Base-by-base conservation (phyloP, 352 stramenopile genomes). In the Globisporangium canariense region DNA sequence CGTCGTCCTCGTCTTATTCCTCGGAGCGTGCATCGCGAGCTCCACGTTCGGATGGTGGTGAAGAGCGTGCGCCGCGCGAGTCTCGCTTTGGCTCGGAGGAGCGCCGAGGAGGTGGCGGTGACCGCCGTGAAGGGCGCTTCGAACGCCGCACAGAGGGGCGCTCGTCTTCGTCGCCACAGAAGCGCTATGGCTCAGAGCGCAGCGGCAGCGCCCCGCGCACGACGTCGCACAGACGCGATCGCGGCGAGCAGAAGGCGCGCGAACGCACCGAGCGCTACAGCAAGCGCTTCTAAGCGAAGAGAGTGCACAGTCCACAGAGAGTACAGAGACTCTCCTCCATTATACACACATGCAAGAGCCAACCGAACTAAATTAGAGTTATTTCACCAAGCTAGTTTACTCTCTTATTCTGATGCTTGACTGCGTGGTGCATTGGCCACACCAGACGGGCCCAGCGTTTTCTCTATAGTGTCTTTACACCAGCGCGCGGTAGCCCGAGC, bases 401-500 rank as follows among this genome's bases (percentile, higher is more conserved):
- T 46, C 30, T 46, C 34, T 49, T 22, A 45, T 54, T 36, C 22
- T n/a, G 4, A 9, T 34, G 4, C 13, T 22, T 22, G 18, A 32
- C 20, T 32, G 10, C 10, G 9, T 53, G 3, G 13, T 53, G 47
- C 20, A 20, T 34, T 53, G 25, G 8, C n/a, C 20, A 54, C 41
- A 47, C 14, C 18, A 47, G 13, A 34, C 22, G 16, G 22, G 10
- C 30, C 7, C 25, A 20, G 7, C 47, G 9, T 8, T 43, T 22
- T 10, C 46, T 25, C n/a, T 40, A 50, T 30, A 4, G 14, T 4
- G 4, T 34, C 46, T 16, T 62, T 36, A 68, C 25, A 50, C 36
- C n/a, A 86, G 64, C 32, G 71, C 34, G 32, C 60, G 65, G 65
- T 85, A 87, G 25, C 58, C 72, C 9, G 65, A 59, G 32, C 62